Evolutionary conservation across 2,329 filamentous ascomycete species (phyloP).

Genomic region (Calonectria henricotiae): DNA sequence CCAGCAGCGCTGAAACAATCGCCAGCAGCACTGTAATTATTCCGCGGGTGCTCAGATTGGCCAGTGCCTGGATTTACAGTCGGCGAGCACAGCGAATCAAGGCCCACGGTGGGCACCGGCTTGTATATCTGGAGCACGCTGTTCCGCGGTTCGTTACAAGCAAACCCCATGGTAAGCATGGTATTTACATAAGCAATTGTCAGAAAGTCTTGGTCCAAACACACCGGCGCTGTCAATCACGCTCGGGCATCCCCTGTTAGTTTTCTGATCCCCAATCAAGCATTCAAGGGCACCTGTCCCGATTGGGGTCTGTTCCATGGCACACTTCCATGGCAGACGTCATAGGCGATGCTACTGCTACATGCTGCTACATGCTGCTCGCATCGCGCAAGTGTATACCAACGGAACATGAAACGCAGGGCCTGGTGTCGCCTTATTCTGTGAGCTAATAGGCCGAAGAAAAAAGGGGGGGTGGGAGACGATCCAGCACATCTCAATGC

Average conservation of each 20-base stretch:
- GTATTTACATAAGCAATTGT: too few species aligned
- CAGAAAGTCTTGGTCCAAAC: neutral
- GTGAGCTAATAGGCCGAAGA: neutral
- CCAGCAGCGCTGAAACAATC: constrained; percentile 9
- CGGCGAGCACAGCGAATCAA: neutral
- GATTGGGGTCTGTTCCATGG: neutral
- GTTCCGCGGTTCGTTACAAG: constrained; percentile 4
- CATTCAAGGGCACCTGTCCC: neutral
- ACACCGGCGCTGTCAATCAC: constrained; percentile 4
- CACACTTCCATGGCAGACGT: neutral
- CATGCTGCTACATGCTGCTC: neutral
- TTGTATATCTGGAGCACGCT: constrained; percentile 20
- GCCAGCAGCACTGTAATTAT: neutral
- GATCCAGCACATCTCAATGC: too few species aligned
- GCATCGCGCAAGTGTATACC: constrained; percentile 1
- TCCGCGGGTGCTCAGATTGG: neutral
- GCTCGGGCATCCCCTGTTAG: constrained; percentile 5
- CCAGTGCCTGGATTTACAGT: neutral
- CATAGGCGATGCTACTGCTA: neutral
- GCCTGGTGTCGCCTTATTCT: neutral
- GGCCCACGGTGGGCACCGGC: neutral
- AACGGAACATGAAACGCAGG: constrained; percentile 4
- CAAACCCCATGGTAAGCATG: neutral
- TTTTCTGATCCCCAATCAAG: neutral
- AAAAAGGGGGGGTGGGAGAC: too few species aligned